These are phyloP conservation scores for Aspergillus tamarii DNA, from an alignment of 2,329 filamentous ascomycete species.

Conservation along the genomic window DNA sequence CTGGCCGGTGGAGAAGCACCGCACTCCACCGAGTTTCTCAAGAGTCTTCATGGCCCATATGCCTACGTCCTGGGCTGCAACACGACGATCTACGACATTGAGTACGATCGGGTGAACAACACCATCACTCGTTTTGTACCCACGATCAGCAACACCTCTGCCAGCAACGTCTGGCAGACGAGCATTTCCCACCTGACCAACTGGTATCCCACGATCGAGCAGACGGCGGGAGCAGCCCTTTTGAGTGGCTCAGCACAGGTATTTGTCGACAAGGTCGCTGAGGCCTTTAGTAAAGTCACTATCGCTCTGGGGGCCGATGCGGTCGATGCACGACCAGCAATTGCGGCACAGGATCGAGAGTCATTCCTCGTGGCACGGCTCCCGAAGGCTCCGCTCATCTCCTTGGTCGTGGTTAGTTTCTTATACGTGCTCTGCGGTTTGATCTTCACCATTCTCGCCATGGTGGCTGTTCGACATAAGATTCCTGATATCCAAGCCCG, in stretches of 20 bases:
- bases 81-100: constrained; percentile 25
- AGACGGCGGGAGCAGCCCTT: neutral
- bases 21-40: constrained; percentile 9
- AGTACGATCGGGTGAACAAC: constrained; percentile 24
- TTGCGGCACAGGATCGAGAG: neutral
- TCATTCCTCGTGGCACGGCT: neutral
- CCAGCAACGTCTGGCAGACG: constrained; percentile 17
- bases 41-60: constrained; percentile 1
- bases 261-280: constrained; percentile 10
- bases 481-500: constrained; percentile 5
- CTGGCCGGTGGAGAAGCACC: neutral
- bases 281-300: neutral
- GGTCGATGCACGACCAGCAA: neutral
- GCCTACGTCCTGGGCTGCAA: constrained; percentile 24
- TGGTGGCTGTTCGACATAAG: neutral
- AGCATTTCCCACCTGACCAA: neutral
- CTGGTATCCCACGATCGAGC: constrained; percentile 5
- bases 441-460: neutral
- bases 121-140: constrained; percentile 15
- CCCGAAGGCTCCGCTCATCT: constrained; percentile 2
- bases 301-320: neutral
- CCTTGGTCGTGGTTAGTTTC: constrained; percentile 3
- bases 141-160: constrained; percentile 18
- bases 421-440: constrained; percentile 5
- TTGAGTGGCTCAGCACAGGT: constrained; percentile 3